These are phyloP conservation scores for Apiotrichum akiyoshidainum DNA, from an alignment of 1,284 basidiomycete genomes.

Conservation along the genomic window DNA sequence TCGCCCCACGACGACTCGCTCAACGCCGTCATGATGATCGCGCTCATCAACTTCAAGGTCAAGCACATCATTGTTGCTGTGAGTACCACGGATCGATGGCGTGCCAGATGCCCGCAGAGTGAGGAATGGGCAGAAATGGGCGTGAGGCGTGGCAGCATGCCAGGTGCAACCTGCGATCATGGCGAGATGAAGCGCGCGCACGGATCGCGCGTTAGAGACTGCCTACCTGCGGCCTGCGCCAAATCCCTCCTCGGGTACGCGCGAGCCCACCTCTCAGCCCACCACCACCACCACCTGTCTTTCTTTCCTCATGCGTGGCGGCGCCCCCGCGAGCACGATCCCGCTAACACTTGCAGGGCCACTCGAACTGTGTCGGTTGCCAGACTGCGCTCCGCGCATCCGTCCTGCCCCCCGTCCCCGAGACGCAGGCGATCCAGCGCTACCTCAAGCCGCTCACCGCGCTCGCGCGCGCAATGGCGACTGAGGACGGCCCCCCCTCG, in stretches of 20 bases:
- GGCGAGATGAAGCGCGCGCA: too few relatives aligned
- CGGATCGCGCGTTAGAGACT: too few relatives aligned
- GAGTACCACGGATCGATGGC: conserved; percentile 13
- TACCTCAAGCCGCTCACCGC: conserved; percentile 42
- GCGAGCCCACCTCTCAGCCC: too few relatives aligned
- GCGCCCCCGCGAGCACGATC: too few relatives aligned
- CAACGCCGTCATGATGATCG: conserved; percentile 47
- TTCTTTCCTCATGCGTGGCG: too few relatives aligned
- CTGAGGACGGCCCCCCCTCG: conserved; percentile 37
- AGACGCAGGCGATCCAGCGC: conserved; percentile 40
- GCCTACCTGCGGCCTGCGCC: too few relatives aligned
- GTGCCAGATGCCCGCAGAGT: not conserved
- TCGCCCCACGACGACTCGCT: conserved; percentile 43
- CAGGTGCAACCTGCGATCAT: too few relatives aligned
- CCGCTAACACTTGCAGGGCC: conserved; percentile 31
- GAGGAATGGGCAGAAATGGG: too few relatives aligned
- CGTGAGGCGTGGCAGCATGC: too few relatives aligned
- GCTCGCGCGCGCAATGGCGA: conserved; percentile 35
- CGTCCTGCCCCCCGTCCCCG: conserved; percentile 32
- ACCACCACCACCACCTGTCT: too few relatives aligned
- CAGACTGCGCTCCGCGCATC: conserved; percentile 44
- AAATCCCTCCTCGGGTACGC: too few relatives aligned
- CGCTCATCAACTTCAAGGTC: conserved; percentile 48
- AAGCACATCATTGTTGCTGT: conserved; percentile 48
- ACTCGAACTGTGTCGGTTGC: conserved; percentile 50